Evolutionary conservation across 2,329 filamentous ascomycete genomes (phyloP).

Genomic region (Allantophomopsis cytisporea): DNA sequence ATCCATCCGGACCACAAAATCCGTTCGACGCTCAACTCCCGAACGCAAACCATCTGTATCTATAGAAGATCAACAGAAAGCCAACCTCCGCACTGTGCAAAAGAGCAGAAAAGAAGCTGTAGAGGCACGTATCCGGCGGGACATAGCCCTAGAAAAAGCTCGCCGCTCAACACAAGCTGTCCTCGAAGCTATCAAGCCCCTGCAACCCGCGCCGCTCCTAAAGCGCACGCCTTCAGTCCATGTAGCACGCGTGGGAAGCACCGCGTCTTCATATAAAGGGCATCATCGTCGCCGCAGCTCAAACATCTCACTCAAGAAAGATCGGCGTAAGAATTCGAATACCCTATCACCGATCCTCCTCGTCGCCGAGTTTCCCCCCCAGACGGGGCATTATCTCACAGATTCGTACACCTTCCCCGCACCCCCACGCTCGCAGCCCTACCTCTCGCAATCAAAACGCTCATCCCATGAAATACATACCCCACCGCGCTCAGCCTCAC

Average conservation of each 20-base stretch:
- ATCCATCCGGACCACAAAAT: background rate
- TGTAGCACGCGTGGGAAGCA: background rate
- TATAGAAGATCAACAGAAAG: background rate
- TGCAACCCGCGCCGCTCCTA: background rate
- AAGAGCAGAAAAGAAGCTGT: slow-evolving; percentile 11
- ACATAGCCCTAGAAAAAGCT: slow-evolving; percentile 8
- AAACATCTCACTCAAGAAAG: background rate
- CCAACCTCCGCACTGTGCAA: background rate
- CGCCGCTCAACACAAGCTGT: background rate
- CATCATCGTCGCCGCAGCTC: background rate
- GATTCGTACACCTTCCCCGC: background rate
- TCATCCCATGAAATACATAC: background rate
- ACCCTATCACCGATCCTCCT: background rate
- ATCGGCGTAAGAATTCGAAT: background rate
- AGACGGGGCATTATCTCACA: background rate
- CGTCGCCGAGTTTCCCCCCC: background rate
- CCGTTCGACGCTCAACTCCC: background rate
- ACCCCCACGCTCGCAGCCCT: background rate
- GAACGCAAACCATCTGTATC: background rate
- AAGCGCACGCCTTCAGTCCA: too few relatives aligned
- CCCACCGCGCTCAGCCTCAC: background rate
- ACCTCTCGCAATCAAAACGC: background rate
- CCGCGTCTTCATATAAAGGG: background rate
- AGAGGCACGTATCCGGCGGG: slow-evolving; percentile 9
- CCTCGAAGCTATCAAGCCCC: background rate